Evolutionary conservation across 2,329 filamentous ascomycete species (phyloP), one percentile per base, ranked within the genome.

Genomic region (Thelonectria discophora): DNA sequence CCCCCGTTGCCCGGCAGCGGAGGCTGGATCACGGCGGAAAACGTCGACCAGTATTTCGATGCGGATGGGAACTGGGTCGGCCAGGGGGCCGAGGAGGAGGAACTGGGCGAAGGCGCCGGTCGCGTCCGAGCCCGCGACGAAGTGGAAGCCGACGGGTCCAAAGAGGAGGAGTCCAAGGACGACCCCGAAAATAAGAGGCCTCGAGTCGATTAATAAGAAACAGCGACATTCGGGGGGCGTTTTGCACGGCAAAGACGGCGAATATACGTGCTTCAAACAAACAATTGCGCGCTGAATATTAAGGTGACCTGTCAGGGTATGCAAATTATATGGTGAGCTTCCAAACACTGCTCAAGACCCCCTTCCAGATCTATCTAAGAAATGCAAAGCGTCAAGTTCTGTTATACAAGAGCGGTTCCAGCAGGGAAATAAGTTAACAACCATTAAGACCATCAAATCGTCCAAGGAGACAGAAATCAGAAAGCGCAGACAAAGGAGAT

Each of bases 1-100:
- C 87, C 87, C 2, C 85, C 88, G 0, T 86, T 91, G 75, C 90
- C 91, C 0, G 90, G 91, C 1, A 92, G 90, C 51, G 86, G 86
- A 0, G 91, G 91, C 0, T 94, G 91, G 91, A 93, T 98, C 73
- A 98, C 94, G 15, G 91, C 92, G 9, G 94, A 97, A 58, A 98
- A 97, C 71, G 89, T 97, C 74, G 83, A 90, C 65, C 86, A 97
- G 68, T 97, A 88, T 73, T 91, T 95, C 76, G 91, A 95, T 69
- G 88, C 85, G 64, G 85, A 93, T 9, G 92, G 92, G 3, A 93
- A 94, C 73, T 94, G 90, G 86, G 90, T 91, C 65, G 75, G 72
- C 1, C 70, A 72, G 10, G 78, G 73, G 3, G 77, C 73, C 7
- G 78, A 73, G 9, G 81, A 77, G 18, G 85, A 74, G 61, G 77